Evolutionary conservation across 2,329 filamentous ascomycete species (phyloP), one percentile per base, ranked within the genome.

Genomic region (Monilinia laxa): DNA sequence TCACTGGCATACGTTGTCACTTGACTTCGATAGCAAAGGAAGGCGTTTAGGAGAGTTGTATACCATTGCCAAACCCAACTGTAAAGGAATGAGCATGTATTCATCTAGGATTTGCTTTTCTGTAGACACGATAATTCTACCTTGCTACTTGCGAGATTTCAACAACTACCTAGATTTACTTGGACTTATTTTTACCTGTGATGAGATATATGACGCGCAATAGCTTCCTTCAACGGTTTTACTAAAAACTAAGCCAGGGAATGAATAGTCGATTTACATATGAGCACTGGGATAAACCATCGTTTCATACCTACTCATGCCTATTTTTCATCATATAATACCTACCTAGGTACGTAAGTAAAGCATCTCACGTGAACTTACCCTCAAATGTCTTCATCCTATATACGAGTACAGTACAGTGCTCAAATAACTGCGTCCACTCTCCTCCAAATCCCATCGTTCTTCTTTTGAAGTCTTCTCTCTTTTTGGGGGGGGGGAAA

Each of bases 21-120:
- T 60, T 60, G 58, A 60, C 58, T 51, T 60, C 45, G 58, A 60
- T 51, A 60, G 12, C n/a, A 60, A 51, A 12, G 58, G 58, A 38
- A 51, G 58, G 58, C 45, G 58, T 60, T 60, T 51, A 28, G 58
- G 58, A 60, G 49, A 60, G 45, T 60, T 60, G 58, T 20, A 25
- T 38, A 60, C 23, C 9, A 38, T 38, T 60, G 58, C 58, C 45
- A 49, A 45, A 25, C 28, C 58, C 12, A 51, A 51, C 51, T 60
- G 45, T 51, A 60, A 60, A 51, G 58, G 58, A 60, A 45, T 60
- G 58, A 51, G 45, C 28, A 51, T 51, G 58, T 60, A 51, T 51
- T 23, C 45, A 60, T 51, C 45, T 60, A 60, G 28, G 45, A 38
- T 38, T 60, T 31, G n/a, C 31, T 35, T 60, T 60, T 60, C n/a